Evolutionary conservation across 2,329 filamentous ascomycete species (phyloP).

Genomic region (Fusarium annulatum): DNA sequence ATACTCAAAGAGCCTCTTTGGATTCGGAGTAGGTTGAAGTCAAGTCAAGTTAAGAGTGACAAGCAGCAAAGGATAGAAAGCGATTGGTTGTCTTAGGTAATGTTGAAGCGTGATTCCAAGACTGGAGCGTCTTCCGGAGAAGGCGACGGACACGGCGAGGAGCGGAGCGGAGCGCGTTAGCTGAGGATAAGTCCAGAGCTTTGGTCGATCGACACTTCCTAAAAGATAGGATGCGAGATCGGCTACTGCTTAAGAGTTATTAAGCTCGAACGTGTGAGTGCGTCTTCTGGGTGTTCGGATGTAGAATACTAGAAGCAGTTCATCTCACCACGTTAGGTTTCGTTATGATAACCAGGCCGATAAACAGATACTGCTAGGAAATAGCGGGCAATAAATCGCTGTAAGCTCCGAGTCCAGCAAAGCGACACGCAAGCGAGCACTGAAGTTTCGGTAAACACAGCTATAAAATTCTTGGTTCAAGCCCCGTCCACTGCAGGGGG

Average conservation of each 20-base stretch:
- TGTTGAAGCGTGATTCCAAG: slow-evolving; percentile 25
- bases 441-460: slow-evolving; percentile 17
- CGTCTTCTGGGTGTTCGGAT: slow-evolving; percentile 20
- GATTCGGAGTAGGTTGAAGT: slow-evolving; percentile 11
- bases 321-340: slow-evolving; percentile 17
- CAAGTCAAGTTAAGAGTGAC: slow-evolving; percentile 25
- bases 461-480: slow-evolving; percentile 15
- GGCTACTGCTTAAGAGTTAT: neutral
- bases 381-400: slow-evolving; percentile 31
- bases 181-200: slow-evolving; percentile 27
- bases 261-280: neutral
- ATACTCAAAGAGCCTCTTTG: slow-evolving; percentile 14
- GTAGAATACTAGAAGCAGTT: slow-evolving; percentile 22
- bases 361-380: slow-evolving; percentile 5
- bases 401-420: slow-evolving; percentile 3
- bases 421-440: slow-evolving; percentile 27
- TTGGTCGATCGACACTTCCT: slow-evolving; percentile 21
- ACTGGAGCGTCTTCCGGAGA: slow-evolving; percentile 31
- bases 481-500: neutral
- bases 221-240: slow-evolving; percentile 17
- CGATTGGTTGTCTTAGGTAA: slow-evolving; percentile 30
- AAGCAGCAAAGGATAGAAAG: slow-evolving; percentile 16
- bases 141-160: slow-evolving; percentile 36
- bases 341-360: slow-evolving; percentile 1
- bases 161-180: slow-evolving; percentile 27